phyloP scores from a whole-genome alignment of 2,329 filamentous ascomycete species.

The Coniella lustricola region DNA sequence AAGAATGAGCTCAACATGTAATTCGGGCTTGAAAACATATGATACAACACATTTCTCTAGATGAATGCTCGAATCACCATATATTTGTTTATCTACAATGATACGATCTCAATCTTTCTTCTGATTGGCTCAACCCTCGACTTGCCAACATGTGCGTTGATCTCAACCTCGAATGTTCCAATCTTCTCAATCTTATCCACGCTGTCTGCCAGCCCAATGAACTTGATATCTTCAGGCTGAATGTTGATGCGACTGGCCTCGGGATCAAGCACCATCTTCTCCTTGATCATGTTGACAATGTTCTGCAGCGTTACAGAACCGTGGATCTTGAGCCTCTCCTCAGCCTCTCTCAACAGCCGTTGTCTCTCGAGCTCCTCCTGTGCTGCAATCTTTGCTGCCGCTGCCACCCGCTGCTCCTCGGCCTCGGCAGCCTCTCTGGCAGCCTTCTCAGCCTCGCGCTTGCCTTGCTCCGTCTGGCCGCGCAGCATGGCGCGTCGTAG shows the following conservation, averaged over 20 bases:
- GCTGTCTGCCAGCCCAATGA: constrained; percentile 26
- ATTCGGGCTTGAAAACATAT: too few relatives aligned
- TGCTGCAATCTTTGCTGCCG: not conserved
- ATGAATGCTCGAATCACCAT: not conserved
- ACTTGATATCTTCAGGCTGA: constrained; percentile 28
- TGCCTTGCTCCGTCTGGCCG: constrained; percentile 4
- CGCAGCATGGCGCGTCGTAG: not conserved
- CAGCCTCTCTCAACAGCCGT: constrained; percentile 7
- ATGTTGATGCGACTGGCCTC: constrained; percentile 29
- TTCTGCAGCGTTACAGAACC: constrained; percentile 35
- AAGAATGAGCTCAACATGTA: too few relatives aligned
- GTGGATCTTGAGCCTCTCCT: constrained; percentile 28
- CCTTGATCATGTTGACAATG: constrained; percentile 28
- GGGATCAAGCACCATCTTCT: constrained; percentile 25
- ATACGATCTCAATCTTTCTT: constrained; percentile 28
- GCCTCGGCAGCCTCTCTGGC: constrained; percentile 2
- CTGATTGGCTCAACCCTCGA: constrained; percentile 25
- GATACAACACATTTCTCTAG: too few relatives aligned
- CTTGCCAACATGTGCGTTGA: constrained; percentile 23
- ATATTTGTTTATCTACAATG: constrained; percentile 19
- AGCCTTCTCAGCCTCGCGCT: constrained; percentile 11
- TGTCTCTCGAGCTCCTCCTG: constrained; percentile 6
- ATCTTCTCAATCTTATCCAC: constrained; percentile 34
- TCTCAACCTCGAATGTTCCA: constrained; percentile 33
- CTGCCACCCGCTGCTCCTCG: not conserved